Evolutionary conservation across 2,329 filamentous ascomycete genomes (phyloP).

Genomic region (Biscogniauxia mediterranea): DNA sequence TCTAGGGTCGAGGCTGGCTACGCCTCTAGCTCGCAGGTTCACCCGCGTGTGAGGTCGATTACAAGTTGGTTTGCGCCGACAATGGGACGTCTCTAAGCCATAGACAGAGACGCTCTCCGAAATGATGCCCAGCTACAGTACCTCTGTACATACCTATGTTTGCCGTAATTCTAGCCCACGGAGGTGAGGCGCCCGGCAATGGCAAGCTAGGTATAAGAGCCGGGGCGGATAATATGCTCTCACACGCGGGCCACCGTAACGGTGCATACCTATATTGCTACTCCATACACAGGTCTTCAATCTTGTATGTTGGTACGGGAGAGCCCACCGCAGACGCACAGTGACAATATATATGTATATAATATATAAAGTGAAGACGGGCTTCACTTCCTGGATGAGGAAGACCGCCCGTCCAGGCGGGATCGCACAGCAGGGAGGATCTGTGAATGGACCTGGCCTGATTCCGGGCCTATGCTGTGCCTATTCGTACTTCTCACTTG

Average conservation of each 20-base stretch:
- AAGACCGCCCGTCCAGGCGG: background rate
- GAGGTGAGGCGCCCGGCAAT: background rate
- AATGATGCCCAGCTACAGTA: background rate
- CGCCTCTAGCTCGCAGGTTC: background rate
- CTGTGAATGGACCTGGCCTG: background rate
- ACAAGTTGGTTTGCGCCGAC: too few relatives aligned
- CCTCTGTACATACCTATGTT: background rate
- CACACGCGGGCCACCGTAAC: background rate
- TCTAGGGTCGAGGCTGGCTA: background rate
- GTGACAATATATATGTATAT: background rate
- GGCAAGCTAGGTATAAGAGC: background rate
- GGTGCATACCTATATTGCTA: background rate
- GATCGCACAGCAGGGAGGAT: background rate
- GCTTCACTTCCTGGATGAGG: background rate
- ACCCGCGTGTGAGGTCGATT: background rate
- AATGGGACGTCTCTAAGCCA: background rate
- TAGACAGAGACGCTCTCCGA: background rate
- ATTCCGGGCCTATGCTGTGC: background rate
- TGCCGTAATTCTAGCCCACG: background rate
- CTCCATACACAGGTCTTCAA: too few relatives aligned
- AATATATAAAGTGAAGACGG: background rate
- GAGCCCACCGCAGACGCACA: background rate
- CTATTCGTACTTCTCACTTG: background rate
- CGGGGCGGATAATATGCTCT: background rate
- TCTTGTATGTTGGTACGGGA: too few relatives aligned